Conservation (phyloP, 805 yeast species). For the Ogataea nitratoaversa region DNA sequence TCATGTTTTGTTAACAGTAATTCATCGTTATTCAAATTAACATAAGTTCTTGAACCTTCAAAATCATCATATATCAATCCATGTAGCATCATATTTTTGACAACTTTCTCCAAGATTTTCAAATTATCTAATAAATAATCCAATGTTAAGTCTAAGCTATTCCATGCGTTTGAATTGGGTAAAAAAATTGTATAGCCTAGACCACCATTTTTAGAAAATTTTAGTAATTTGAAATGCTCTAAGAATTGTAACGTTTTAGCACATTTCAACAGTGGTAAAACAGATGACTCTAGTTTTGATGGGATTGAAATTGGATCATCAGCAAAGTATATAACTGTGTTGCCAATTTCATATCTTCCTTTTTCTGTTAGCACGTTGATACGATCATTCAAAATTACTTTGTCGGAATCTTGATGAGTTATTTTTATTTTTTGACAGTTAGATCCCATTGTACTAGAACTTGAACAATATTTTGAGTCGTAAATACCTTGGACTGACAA, state of each 20-base stretch:
- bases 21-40: background rate
- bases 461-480: constrained; percentile 47
- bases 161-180: constrained; percentile 79
- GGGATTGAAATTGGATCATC: constrained; percentile 64
- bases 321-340: constrained; percentile 62
- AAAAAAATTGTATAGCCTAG: constrained; percentile 71
- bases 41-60: constrained; percentile 21
- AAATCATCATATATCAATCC: constrained; percentile 67
- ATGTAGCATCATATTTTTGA: constrained; percentile 58
- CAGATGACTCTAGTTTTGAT: constrained; percentile 53
- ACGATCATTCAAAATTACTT: constrained; percentile 50
- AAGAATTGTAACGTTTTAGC: constrained; percentile 61
- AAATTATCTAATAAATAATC: constrained; percentile 53
- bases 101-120: constrained; percentile 44
- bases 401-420: constrained; percentile 26
- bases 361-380: constrained; percentile 35
- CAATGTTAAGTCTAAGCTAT: constrained; percentile 51
- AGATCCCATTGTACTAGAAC: constrained; percentile 48
- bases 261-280: constrained; percentile 61
- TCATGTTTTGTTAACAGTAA: constrained; percentile 12
- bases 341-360: constrained; percentile 49
- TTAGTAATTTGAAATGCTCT: constrained; percentile 46
- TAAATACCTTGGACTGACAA: constrained; percentile 11
- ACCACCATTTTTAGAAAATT: constrained; percentile 42
- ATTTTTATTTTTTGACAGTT: constrained; percentile 60